phyloP scores from a whole-genome alignment of 225 moss, liverwort and hornwort species.

The Rhytidiadelphus loreus region DNA sequence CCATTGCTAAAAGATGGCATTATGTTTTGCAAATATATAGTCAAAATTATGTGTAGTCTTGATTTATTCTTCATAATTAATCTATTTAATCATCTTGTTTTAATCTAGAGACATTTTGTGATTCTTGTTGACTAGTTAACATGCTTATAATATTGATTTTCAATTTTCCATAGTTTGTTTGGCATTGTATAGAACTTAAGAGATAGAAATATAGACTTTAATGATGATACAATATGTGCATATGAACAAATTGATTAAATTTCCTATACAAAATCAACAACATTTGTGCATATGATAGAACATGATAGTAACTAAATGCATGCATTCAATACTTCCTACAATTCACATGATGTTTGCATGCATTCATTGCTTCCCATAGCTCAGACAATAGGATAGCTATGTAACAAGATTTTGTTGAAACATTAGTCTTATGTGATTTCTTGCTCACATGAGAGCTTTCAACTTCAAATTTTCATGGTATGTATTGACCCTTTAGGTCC shows the following conservation, averaged over 20 bases:
- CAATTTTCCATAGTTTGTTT: not conserved
- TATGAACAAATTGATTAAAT: not conserved
- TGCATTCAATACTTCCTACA: too few species aligned
- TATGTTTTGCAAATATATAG: rapidly evolving
- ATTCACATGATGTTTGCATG: not conserved
- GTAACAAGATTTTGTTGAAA: not conserved
- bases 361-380: rapidly evolving
- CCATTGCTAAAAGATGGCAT: not conserved
- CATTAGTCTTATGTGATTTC: not conserved
- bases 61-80: not conserved
- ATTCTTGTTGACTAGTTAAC: not conserved
- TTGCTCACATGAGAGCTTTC: not conserved
- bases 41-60: not conserved
- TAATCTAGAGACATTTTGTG: too few species aligned
- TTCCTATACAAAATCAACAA: not conserved
- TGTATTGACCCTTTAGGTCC: rapidly evolving
- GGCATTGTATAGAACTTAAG: not conserved
- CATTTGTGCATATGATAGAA: not conserved
- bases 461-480: not conserved
- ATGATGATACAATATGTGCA: too few species aligned
- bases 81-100: not conserved
- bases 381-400: not conserved
- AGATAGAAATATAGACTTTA: not conserved
- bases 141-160: not conserved
- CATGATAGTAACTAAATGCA: not conserved